Conservation (phyloP, 2,329 filamentous ascomycete genomes). For the Apiospora hydei region DNA sequence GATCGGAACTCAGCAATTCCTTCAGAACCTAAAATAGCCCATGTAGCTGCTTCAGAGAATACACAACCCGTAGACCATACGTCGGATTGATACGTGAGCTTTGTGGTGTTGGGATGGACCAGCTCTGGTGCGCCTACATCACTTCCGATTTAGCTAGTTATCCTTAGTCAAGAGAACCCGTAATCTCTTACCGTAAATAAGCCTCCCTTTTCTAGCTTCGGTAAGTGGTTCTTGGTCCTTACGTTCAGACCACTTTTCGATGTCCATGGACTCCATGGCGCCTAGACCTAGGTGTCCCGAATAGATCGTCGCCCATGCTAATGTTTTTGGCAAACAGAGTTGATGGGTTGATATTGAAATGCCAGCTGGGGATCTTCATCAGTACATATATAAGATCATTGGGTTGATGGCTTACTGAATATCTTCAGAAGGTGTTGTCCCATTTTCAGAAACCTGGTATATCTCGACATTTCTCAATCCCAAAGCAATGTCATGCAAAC, state of each 20-base stretch:
- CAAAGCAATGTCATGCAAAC: too few relatives aligned
- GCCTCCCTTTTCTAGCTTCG: not conserved
- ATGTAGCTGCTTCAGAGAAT: not conserved
- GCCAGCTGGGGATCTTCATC: not conserved
- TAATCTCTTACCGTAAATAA: not conserved
- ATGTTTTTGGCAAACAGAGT: not conserved
- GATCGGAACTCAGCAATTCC: not conserved
- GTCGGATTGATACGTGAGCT: not conserved
- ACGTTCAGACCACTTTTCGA: too few relatives aligned
- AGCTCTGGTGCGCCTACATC: not conserved
- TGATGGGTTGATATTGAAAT: not conserved
- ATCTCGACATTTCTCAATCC: too few relatives aligned
- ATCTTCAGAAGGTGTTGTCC: too few relatives aligned
- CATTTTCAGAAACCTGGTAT: too few relatives aligned
- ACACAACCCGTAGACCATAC: not conserved
- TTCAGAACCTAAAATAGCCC: not conserved
- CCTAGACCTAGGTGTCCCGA: too few relatives aligned
- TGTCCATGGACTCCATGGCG: too few relatives aligned
- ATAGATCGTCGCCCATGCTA: too few relatives aligned
- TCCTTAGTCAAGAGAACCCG: too few relatives aligned
- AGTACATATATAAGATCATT: too few relatives aligned
- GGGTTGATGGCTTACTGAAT: too few relatives aligned
- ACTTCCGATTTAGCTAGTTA: too few relatives aligned
- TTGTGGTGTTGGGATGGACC: not conserved
- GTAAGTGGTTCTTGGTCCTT: not conserved